These are phyloP conservation scores for Umbelopsis sp. DNA, from an alignment of 192 early-diverging fungal genomes.

Conservation along the genomic window DNA sequence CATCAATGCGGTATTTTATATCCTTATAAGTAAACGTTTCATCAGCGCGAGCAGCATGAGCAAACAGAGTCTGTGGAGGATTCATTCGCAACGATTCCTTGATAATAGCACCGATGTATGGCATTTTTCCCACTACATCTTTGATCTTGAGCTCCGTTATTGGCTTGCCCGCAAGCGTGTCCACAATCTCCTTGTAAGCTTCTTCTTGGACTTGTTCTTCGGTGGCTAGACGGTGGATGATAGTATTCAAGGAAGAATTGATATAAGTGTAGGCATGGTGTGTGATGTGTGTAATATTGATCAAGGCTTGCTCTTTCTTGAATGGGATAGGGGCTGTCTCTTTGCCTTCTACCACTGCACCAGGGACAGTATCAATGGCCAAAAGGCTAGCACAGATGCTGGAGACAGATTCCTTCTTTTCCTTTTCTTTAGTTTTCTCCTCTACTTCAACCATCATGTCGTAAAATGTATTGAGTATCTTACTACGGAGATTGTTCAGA, in stretches of 20 bases:
- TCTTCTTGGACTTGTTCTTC: conserved; percentile 40
- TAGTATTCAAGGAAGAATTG: conserved; percentile 27
- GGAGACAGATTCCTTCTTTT: background rate
- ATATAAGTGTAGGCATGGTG: conserved; percentile 32
- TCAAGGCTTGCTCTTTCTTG: conserved; percentile 24
- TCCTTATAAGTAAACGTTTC: conserved; percentile 34
- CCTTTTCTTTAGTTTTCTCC: background rate
- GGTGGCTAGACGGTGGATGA: conserved; percentile 43
- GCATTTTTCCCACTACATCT: background rate
- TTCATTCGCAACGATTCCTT: conserved; percentile 31
- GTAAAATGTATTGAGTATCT: conserved; percentile 1
- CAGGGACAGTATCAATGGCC: background rate
- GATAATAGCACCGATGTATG: conserved; percentile 27
- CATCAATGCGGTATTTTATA: conserved; percentile 36
- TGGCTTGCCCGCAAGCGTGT: background rate
- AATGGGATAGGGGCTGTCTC: conserved; percentile 20
- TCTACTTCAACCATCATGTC: conserved; percentile 1
- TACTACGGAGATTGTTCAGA: background rate
- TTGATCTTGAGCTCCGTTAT: conserved; percentile 10
- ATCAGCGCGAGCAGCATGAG: conserved; percentile 41
- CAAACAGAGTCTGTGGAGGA: conserved; percentile 21
- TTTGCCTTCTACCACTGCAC: background rate
- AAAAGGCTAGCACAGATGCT: conserved; percentile 7
- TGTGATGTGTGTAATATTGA: conserved; percentile 37
- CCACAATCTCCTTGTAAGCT: conserved; percentile 30